phyloP scores from a whole-genome alignment of 345 rosid species.

The Ailanthus altissimus region DNA sequence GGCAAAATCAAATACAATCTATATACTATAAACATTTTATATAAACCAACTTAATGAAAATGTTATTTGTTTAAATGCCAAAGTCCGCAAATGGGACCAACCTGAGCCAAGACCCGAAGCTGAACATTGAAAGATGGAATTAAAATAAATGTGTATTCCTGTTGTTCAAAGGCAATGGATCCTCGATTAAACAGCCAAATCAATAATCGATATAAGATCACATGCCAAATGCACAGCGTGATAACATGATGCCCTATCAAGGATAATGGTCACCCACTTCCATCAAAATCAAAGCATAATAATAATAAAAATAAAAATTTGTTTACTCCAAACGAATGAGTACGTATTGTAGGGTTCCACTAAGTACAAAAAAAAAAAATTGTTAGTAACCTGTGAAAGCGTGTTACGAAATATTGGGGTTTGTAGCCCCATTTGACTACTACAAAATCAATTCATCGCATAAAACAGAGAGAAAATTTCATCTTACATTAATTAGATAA shows the following conservation, averaged over 20 bases:
- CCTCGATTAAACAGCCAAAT: not conserved
- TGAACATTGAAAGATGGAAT: too few relatives aligned
- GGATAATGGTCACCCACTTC: not conserved
- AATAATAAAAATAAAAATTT: too few relatives aligned
- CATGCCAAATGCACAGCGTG: not conserved
- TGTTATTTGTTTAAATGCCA: too few relatives aligned
- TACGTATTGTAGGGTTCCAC: not conserved
- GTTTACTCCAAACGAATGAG: not conserved
- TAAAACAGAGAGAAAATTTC: not conserved
- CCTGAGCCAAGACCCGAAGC: too few relatives aligned
- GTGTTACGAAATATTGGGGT: constrained; percentile 19
- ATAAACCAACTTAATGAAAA: too few relatives aligned
- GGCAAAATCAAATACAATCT: too few relatives aligned
- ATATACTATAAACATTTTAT: too few relatives aligned
- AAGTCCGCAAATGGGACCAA: too few relatives aligned
- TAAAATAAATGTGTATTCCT: not conserved
- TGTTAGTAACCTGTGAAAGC: not conserved
- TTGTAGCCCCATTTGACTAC: constrained; percentile 7
- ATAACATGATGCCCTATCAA: not conserved
- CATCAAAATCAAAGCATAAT: not conserved
- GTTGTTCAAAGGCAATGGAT: not conserved
- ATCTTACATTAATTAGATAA: not conserved
- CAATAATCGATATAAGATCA: not conserved
- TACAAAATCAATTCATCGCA: not conserved
- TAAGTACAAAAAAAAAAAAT: not conserved